Evolutionary conservation across 2,329 filamentous ascomycete species (phyloP), one percentile per base, ranked within the genome.

Genomic region (Penicillium hordei): DNA sequence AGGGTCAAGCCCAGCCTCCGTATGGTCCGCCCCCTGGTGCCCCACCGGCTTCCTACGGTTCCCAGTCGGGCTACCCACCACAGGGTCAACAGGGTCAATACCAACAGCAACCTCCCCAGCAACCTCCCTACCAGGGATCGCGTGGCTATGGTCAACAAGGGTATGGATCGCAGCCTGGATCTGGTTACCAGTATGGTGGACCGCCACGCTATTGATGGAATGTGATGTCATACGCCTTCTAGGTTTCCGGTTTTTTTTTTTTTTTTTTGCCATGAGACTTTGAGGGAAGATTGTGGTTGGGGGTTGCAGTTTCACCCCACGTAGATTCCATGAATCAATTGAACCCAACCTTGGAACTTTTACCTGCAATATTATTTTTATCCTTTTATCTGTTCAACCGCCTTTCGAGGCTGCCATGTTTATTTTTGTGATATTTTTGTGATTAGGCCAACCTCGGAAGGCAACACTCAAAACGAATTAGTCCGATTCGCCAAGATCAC

Each of bases 61-160:
- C 46, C 33, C 60, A 64, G 38, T 44, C 60, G 5, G 54, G 60
- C 19, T 63, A 63, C 29, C 56, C 52, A 34, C 39, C 46, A 1
- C 54, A 57, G 13, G 40, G 44, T 25, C 31, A 33, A 34, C 33
- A 7, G 6, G 50, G 52, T 12, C 50, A 52, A 45, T 52, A 53
- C 27, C 52, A 51, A 44, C 50, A 51, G 19, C 48, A 33, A 33
- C 48, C 38, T 12, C 48, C 55, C 13, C 39, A 42, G 21, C 39
- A 63, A 25, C 51, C 57, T 5, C 62, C 36, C 23, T 65, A 60
- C 56, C 62, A 57, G 5, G 43, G 40, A 13, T 49, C 53, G 46
- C 40, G 55, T 31, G 57, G 55, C 8, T 68, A 70, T 59, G 67
- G 68, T 3, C 66, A 67, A 7, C 65, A 64, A 52, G 67, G 64